Percentiles rank a stretch among this genome's conserved stretches.
These are phyloP conservation scores for Candida mattraensis DNA, from an alignment of 805 yeast genomes.

Conservation along the genomic window DNA sequence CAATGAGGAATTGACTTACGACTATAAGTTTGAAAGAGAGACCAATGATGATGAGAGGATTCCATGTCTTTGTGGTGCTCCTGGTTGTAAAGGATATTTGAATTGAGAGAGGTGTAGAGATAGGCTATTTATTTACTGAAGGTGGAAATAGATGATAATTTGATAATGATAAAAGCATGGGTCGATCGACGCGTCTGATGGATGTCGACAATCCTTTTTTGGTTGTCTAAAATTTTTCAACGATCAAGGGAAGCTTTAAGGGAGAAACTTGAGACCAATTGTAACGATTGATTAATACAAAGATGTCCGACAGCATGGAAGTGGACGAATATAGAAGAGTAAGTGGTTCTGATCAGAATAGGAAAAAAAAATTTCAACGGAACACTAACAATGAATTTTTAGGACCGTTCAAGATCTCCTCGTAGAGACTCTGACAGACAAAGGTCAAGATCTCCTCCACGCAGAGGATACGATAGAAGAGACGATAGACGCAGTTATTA, in stretches of 20 bases:
- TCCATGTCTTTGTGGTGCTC: constrained; percentile 92
- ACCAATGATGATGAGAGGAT: constrained; percentile 84
- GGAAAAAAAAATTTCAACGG: background rate
- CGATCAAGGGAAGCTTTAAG: background rate
- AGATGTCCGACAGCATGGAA: constrained; percentile 60
- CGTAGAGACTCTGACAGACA: constrained; percentile 29
- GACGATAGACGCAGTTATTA: constrained; percentile 19
- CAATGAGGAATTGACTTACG: constrained; percentile 92
- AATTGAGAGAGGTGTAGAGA: constrained; percentile 42
- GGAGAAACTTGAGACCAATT: background rate
- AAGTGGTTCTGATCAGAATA: constrained; percentile 31
- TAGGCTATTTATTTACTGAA: constrained; percentile 5
- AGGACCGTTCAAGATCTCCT: constrained; percentile 38
- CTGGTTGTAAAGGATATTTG: constrained; percentile 88
- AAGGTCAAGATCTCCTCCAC: constrained; percentile 33
- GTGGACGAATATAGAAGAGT: constrained; percentile 62
- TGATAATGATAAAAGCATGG: background rate
- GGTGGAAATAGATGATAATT: background rate
- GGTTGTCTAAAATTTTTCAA: constrained; percentile 9
- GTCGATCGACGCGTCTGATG: constrained; percentile 9
- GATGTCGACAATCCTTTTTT: constrained; percentile 3
- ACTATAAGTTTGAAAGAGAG: constrained; percentile 92
- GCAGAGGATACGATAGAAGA: constrained; percentile 19
- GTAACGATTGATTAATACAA: too few relatives aligned
- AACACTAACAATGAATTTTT: constrained; percentile 1